Evolutionary conservation across 352 stramenopile genomes (phyloP).

Genomic region (Phytophthora megakarya): DNA sequence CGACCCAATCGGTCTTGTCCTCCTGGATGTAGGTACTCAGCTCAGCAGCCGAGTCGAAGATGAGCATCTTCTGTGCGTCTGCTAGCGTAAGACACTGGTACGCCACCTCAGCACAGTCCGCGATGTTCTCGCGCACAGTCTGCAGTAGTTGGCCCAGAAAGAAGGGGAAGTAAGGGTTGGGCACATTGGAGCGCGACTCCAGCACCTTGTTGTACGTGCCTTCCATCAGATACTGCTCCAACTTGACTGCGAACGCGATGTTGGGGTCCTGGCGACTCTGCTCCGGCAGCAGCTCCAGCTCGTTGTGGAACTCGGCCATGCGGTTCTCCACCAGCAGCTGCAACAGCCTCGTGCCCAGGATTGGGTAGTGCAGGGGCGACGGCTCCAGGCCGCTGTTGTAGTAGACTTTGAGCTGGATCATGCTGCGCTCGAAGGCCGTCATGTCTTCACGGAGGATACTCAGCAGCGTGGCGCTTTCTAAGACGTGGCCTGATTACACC

Average conservation of each 20-base stretch:
- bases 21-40: slow-evolving; percentile 88
- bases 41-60: slow-evolving; percentile 86
- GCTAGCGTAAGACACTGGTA: slow-evolving; percentile 89
- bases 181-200: slow-evolving; percentile 85
- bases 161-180: slow-evolving; percentile 93
- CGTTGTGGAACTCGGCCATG: slow-evolving; percentile 94
- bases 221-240: slow-evolving; percentile 94
- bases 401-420: slow-evolving; percentile 91
- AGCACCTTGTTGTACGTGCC: slow-evolving; percentile 94
- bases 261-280: slow-evolving; percentile 81
- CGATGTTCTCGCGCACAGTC: slow-evolving; percentile 96
- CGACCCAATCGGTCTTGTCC: slow-evolving; percentile 91
- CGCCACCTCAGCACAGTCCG: slow-evolving; percentile 94
- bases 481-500: slow-evolving; percentile 63
- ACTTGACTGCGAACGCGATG: slow-evolving; percentile 88
- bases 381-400: slow-evolving; percentile 58
- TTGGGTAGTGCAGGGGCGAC: slow-evolving; percentile 84
- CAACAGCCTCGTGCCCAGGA: slow-evolving; percentile 89
- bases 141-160: slow-evolving; percentile 94
- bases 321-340: slow-evolving; percentile 92
- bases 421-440: slow-evolving; percentile 84
- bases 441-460: slow-evolving; percentile 88
- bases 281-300: slow-evolving; percentile 89
- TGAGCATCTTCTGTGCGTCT: slow-evolving; percentile 94
- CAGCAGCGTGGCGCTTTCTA: slow-evolving; percentile 90